Evolutionary conservation across 495 filamentous ascomycete genomes (phyloP).

Genomic region (Tuber microsphaerosporum): DNA sequence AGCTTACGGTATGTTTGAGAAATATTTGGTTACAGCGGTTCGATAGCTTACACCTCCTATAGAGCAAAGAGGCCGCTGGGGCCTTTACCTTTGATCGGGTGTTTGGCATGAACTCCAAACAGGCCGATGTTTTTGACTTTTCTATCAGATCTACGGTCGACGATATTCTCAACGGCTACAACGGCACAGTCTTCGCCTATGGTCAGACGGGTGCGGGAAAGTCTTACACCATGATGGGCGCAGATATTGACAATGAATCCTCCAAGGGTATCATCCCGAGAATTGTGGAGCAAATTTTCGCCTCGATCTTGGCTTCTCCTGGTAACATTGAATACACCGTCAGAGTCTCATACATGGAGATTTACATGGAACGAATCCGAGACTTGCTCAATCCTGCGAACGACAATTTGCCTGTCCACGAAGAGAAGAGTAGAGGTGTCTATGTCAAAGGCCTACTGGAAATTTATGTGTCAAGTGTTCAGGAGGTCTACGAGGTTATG

Average conservation of each 20-base stretch:
- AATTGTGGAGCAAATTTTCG: slow-evolving; percentile 97
- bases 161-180: slow-evolving; percentile 97
- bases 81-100: slow-evolving; percentile 96
- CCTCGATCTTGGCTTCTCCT: slow-evolving; percentile 81
- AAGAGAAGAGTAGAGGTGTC: slow-evolving; percentile 91
- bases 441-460: slow-evolving; percentile 95
- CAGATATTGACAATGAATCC: slow-evolving; percentile 84
- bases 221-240: slow-evolving; percentile 95
- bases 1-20: slow-evolving; percentile 60
- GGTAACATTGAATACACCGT: slow-evolving; percentile 97
- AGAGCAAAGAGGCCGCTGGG: slow-evolving; percentile 78
- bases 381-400: slow-evolving; percentile 87
- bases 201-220: slow-evolving; percentile 98
- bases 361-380: slow-evolving; percentile 98
- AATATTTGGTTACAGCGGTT: slow-evolving; percentile 22
- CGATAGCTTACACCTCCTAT: slow-evolving; percentile 14
- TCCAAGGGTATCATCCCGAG: slow-evolving; percentile 91
- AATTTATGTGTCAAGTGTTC: slow-evolving; percentile 90
- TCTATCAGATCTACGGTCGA: slow-evolving; percentile 94
- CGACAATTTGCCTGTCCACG: slow-evolving; percentile 93
- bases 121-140: slow-evolving; percentile 91
- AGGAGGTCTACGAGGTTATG: slow-evolving; percentile 97
- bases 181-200: slow-evolving; percentile 97
- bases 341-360: slow-evolving; percentile 98
- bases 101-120: slow-evolving; percentile 82